A percentile compares a stretch with the other conserved stretches of the same genome.
These are phyloP conservation scores for Blastomyces silverae DNA, from an alignment of 2,329 filamentous ascomycete species.

Conservation along the genomic window DNA sequence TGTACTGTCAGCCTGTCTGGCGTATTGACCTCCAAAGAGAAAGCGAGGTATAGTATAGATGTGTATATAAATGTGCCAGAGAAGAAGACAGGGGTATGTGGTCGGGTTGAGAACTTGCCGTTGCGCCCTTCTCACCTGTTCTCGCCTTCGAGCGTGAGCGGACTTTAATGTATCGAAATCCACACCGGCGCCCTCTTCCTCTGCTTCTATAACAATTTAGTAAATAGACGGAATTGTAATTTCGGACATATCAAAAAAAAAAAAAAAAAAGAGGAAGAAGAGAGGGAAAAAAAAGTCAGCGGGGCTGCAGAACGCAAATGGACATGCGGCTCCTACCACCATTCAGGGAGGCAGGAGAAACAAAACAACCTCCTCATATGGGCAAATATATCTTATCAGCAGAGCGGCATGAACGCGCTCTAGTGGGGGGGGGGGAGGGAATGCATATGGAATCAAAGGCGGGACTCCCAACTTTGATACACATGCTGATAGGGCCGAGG, in stretches of 20 bases:
- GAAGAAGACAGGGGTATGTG: not conserved
- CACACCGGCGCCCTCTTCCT: constrained; percentile 8
- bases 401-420: not conserved
- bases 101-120: constrained; percentile 21
- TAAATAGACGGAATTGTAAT: not conserved
- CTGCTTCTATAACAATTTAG: constrained; percentile 9
- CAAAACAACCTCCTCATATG: not conserved
- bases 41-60: not conserved
- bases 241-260: not conserved
- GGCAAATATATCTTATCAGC: not conserved
- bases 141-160: constrained; percentile 25
- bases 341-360: not conserved
- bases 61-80: constrained; percentile 6
- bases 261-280: not conserved
- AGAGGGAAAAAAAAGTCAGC: too few relatives aligned
- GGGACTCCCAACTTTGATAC: not conserved
- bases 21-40: not conserved
- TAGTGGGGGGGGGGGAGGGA: not conserved
- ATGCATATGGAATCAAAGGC: not conserved
- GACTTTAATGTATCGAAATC: constrained; percentile 17
- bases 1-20: not conserved
- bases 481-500: not conserved
- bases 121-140: constrained; percentile 29
- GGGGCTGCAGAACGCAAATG: not conserved
- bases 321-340: not conserved